Base-by-base conservation (phyloP, 345 rosid genomes). In the Lepidium sativum region DNA sequence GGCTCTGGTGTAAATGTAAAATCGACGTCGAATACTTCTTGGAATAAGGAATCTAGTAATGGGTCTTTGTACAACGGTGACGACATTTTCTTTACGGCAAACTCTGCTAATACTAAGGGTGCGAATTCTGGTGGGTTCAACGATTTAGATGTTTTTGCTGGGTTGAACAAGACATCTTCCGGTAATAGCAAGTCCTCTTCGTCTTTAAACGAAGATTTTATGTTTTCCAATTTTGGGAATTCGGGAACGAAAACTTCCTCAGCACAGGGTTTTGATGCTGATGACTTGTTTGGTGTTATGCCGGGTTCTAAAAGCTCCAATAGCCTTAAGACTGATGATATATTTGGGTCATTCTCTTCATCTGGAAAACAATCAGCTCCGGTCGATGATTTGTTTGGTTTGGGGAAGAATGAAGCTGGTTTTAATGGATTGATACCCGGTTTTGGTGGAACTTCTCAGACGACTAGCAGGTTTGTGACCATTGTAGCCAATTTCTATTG, bases 341-440 rank as follows among this genome's bases (percentile, higher is more conserved):
- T 76, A 25, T 79, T 84, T 41, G 82, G 83, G 11, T 78, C 85
- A 1, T 86, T 77, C 63, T 63, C 72, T 54, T 80, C 89, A 5
- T 71, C 80, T 0, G 63, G 80, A 0, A 75, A 64, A 59, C 85
- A 77, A 48, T 75, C 44, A 65, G 66, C 73, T 31, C 54, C 72
- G 5, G 52, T 47, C 4, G 6, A 27, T 27, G 31, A 56, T 29
- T 67, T 75, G n/a, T 60, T 27, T 8, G 53, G 53, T 39, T 45
- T 61, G 29, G 75, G 33, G 12, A 56, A 75, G 29, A 73, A 63
- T 63, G 76, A 52, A 38, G 71, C 69, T 69, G 84, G 66, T 70
- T 74, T 59, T 35, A 87, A 82, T 77, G 97, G 83, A 60, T 82
- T 88, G 80, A 71, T 88, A 32, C 87, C 96, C 6, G 97, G 97